Evolutionary conservation across 169 alveolate species (phyloP), one percentile per base, ranked within the genome.

Genomic region (Plasmodium cynomolgi): DNA sequence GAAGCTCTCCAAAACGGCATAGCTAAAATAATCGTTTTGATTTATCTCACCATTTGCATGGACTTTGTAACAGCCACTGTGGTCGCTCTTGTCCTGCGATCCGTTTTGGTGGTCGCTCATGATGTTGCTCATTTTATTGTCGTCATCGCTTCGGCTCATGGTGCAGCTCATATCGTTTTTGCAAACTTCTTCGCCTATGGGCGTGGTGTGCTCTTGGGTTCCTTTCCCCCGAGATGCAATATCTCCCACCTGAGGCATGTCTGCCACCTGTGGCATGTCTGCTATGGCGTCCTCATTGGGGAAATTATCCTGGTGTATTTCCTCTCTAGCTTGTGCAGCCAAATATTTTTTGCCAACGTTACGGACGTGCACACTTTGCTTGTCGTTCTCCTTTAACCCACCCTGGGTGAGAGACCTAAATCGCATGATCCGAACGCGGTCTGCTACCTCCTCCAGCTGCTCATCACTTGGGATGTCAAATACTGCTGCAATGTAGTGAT

Each of bases 401-500:
- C 17, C 34, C 17, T 85, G 62, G 17, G 58, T 54, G 23, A 85
- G 56, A 0, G 93, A 73, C 17, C 23, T 72, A 34, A 74, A 85
- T 33, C 93, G 54, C 17, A 44, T 29, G n/a, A 85, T 41, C 15
- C 77, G 50, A 23, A 85, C 77, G 17, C 41, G 56, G 4, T 85
- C 44, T 56, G 54, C 93, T 17, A 85, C 26, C 58, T 85, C 80
- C 37, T 31, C 80, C 20, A 81, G 26, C 0, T n/a, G 20, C 31
- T 44, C 85, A 4, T 41, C 74, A 73, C 62, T 29, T 68, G 71
- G 47, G 26, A 84, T 68, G 47, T 62, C 50, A 13, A 34, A 26
- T 20, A 81, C 74, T 33, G 92, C 92, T 11, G 50, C 62, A 41
- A 84, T 84, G 47, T 20, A 84, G 8, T 84, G 41, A 1, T 20